phyloP scores from a whole-genome alignment of 148 eudicot genomes.

The Rheum nobile region DNA sequence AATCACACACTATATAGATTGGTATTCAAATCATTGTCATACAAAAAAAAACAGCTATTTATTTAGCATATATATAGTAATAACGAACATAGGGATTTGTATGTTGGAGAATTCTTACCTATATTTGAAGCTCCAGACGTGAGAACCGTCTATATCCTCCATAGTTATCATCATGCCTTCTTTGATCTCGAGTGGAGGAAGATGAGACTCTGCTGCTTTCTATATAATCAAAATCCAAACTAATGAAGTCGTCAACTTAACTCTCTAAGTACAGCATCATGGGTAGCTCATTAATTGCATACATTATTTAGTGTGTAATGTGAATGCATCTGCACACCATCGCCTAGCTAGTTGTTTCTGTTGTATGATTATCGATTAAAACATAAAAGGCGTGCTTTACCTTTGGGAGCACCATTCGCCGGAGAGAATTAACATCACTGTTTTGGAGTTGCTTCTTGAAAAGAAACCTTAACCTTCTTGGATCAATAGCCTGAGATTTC shows the following conservation, averaged over 20 bases:
- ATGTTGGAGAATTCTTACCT: constrained; percentile 12
- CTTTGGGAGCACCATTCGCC: constrained; percentile 80
- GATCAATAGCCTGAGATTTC: constrained; percentile 39
- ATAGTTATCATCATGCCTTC: constrained; percentile 55
- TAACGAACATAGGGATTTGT: too few species aligned
- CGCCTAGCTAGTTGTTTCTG: too few species aligned
- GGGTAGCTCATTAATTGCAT: too few species aligned
- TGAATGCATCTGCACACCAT: too few species aligned
- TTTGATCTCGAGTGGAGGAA: constrained; percentile 48
- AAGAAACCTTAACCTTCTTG: constrained; percentile 39
- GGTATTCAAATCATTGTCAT: too few species aligned
- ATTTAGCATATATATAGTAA: too few species aligned
- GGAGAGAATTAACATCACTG: constrained; percentile 61
- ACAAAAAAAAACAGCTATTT: too few species aligned
- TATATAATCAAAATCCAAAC: constrained; percentile 10
- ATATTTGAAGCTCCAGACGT: constrained; percentile 74
- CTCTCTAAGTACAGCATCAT: too few species aligned
- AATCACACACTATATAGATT: background rate
- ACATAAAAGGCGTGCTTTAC: constrained; percentile 19
- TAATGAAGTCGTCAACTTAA: background rate
- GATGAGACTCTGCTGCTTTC: constrained; percentile 68
- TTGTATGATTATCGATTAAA: too few species aligned
- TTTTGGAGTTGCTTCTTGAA: constrained; percentile 71
- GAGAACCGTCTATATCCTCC: constrained; percentile 67
- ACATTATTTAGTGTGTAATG: too few species aligned